phyloP scores from a whole-genome alignment of 805 yeast species.

The Debaryomyces prosopidis region DNA sequence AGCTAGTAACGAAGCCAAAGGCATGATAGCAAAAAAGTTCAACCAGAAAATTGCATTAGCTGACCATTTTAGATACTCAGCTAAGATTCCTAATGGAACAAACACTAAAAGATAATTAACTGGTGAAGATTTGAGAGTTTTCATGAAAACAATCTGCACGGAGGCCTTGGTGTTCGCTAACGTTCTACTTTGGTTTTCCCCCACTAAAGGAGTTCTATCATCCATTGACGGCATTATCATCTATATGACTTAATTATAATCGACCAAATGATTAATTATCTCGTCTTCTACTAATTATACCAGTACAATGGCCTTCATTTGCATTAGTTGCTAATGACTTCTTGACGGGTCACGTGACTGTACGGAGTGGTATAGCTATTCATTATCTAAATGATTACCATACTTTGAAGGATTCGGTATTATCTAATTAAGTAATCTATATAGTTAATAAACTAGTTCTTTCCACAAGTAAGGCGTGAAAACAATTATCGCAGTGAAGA shows the following conservation, averaged over 20 bases:
- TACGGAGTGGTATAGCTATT: no score
- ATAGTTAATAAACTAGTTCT: slow-evolving; percentile 33
- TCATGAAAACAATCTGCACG: slow-evolving; percentile 15
- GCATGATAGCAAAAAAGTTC: slow-evolving; percentile 88
- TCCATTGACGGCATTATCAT: slow-evolving; percentile 10
- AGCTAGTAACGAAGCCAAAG: slow-evolving; percentile 86
- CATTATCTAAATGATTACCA: no score
- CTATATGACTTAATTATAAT: no score
- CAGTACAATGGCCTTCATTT: no score
- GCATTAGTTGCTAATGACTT: no score
- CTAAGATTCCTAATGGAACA: slow-evolving; percentile 86
- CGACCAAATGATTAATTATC: no score
- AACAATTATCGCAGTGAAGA: slow-evolving; percentile 73
- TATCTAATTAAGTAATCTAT: no score
- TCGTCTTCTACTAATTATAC: no score
- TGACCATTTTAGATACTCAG: slow-evolving; percentile 60
- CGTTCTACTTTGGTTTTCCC: slow-evolving; percentile 1
- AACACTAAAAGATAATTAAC: slow-evolving; percentile 75
- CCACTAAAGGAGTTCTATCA: slow-evolving; percentile 11
- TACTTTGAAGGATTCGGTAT: no score
- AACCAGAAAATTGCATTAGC: slow-evolving; percentile 60
- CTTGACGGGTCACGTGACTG: no score
- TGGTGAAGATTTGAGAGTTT: slow-evolving; percentile 56
- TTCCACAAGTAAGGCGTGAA: slow-evolving; percentile 75
- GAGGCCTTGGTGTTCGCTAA: slow-evolving; percentile 3